These are phyloP conservation scores for Dichomitus squalens DNA, from an alignment of 1,284 basidiomycete genomes.

Conservation along the genomic window DNA sequence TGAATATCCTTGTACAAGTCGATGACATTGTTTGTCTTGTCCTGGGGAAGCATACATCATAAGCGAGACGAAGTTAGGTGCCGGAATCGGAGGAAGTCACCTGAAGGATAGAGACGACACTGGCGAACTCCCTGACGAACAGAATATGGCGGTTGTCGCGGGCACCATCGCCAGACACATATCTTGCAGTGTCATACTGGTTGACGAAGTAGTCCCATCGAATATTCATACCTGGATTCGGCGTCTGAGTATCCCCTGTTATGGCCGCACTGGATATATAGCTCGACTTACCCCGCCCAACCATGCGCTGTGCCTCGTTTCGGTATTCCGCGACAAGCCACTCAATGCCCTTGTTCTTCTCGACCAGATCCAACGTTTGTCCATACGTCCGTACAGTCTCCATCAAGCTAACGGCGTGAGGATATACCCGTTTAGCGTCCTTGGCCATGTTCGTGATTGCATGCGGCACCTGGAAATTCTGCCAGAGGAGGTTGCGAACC, in stretches of 20 bases:
- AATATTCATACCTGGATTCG: conserved; percentile 76
- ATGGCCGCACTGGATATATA: not conserved
- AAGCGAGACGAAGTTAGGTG: not conserved
- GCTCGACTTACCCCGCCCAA: conserved; percentile 68
- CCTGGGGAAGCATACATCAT: conserved; percentile 45
- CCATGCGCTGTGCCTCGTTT: conserved; percentile 90
- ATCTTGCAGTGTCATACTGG: conserved; percentile 83
- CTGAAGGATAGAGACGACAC: conserved; percentile 86
- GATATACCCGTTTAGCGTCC: conserved; percentile 97
- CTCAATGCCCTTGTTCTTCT: conserved; percentile 88
- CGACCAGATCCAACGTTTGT: conserved; percentile 90
- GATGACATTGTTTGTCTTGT: conserved; percentile 93
- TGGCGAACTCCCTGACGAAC: conserved; percentile 95
- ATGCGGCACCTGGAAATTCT: conserved; percentile 94
- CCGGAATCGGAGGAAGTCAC: conserved; percentile 35
- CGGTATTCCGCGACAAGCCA: conserved; percentile 93
- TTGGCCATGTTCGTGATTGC: conserved; percentile 96
- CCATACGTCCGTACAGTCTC: conserved; percentile 97
- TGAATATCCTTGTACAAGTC: conserved; percentile 89
- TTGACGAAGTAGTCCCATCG: conserved; percentile 98
- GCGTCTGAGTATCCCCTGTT: not conserved
- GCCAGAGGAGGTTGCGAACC: conserved; percentile 93
- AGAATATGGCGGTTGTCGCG: conserved; percentile 89
- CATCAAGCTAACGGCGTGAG: conserved; percentile 97
- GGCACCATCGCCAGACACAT: conserved; percentile 70